Base-by-base conservation (phyloP, 805 yeast species). In the Phaffomyces antillensis region DNA sequence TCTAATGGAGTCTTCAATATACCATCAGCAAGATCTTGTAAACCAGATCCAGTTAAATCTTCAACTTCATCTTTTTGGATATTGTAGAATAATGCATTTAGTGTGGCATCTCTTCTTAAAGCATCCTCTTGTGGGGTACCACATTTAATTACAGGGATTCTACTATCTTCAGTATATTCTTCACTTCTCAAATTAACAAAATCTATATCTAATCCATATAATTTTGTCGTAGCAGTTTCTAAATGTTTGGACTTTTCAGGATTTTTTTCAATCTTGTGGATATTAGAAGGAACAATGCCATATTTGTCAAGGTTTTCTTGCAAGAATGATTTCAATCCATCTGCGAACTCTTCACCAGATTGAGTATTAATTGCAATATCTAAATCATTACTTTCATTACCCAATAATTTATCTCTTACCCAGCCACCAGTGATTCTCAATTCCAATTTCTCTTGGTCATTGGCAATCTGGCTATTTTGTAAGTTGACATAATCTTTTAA, bases 71-170 rank as follows among this genome's bases (percentile, higher is more conserved):
- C 70, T 6, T 80, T 75, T 43, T 75, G 74, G 42, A 93, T 73
- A 62, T 93, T 93, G 64, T 84, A 93, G 58, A 93, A 93, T 23
- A 93, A 66, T 0, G 99, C 95, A 62, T 93, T 93, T 43, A 93
- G 67, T 0, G 99, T 93, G 2, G 98, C 98, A 66, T 93, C 99
- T 59, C 99, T 73, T 56, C 99, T 75, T 52, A 79, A 68, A 0
- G 98, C 96, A 63, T 93, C 99, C 59, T 91, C 86, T 49, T 77
- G 74, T 0, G 98, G 91, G 0, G 98, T 89, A 0, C 99, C 99
- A 55, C 80, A 83, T 55, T 76, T 74, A 36, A 87, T 79, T 2
- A 68, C 62, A 1, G 99, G 99, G n/a, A 93, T 88, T 43, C 99
- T 68, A 40, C 95, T 83, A 34, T 83, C 82, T 20, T 75, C 78